These are phyloP conservation scores for Plasmodium knowlesi DNA, from an alignment of 169 alveolate genomes.

Conservation along the genomic window DNA sequence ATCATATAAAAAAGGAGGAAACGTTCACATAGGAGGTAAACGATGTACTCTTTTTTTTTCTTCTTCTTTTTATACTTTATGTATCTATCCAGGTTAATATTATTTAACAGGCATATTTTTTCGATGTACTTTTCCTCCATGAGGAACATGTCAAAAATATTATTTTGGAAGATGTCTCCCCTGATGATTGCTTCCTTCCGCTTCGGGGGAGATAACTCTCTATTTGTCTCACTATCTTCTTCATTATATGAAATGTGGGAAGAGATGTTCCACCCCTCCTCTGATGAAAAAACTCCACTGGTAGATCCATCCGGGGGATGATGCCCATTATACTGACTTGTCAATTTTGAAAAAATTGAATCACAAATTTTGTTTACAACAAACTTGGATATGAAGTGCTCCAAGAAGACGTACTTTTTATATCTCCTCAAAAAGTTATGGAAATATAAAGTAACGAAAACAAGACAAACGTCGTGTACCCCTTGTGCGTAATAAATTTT, in stretches of 20 bases:
- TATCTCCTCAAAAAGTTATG: slow-evolving; percentile 49
- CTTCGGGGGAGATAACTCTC: neutral
- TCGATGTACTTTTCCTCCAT: slow-evolving; percentile 61
- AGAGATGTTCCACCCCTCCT: neutral
- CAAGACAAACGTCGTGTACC: slow-evolving; percentile 74
- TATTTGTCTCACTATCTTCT: neutral
- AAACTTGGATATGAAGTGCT: slow-evolving; percentile 41
- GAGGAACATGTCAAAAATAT: slow-evolving; percentile 34
- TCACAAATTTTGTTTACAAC: slow-evolving; percentile 55
- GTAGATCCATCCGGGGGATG: neutral
- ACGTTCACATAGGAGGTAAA: slow-evolving; percentile 57
- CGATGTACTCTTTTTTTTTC: slow-evolving; percentile 60
- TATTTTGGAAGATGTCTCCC: slow-evolving; percentile 7
- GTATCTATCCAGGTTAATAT: slow-evolving; percentile 50
- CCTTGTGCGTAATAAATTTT: slow-evolving; percentile 74
- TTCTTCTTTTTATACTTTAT: slow-evolving; percentile 64
- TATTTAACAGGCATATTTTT: slow-evolving; percentile 58
- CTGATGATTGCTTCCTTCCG: neutral
- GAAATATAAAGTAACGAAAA: slow-evolving; percentile 57
- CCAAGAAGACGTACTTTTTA: slow-evolving; percentile 68
- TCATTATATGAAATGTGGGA: neutral
- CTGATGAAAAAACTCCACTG: neutral
- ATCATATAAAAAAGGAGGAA: slow-evolving; percentile 66
- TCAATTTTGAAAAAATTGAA: slow-evolving; percentile 22
- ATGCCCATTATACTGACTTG: neutral